Base-by-base conservation (phyloP, 148 eudicot species). In the Amaranthus hypochondriacus region DNA sequence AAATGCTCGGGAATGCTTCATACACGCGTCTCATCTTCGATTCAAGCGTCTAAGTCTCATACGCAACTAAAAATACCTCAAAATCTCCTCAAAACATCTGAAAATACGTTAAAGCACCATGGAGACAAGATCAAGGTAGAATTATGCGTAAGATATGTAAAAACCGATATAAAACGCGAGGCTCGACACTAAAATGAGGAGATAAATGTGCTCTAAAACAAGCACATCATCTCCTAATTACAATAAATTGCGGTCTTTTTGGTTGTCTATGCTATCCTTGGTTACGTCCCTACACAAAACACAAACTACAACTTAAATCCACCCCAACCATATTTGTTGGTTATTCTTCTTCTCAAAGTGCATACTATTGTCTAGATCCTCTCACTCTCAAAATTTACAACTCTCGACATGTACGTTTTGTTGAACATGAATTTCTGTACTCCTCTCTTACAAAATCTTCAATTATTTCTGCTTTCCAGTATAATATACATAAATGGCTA, bases 351-450 rank as follows among this genome's bases (percentile, higher is more conserved):
- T 21, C 75, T 2, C 70, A 77, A 54, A 46, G 51, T 7, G 75
- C 75, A 0, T 77, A 71, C 9, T 7, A 12, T 5, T 71, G 74
- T 10, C 49, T 61, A 42, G 75, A 77, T 53, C 75, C 62, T 0
- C 0, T 4, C 3, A 52, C 74, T 4, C 15, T 61, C 46, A 50
- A 47, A 12, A 5, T 77, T 6, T 62, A 62, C 57, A 47, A 48
- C 2, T 61, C 79, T 0, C 59, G 75, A 0, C 75, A 77, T 14
- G 80, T 77, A 1, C 74, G 42, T 9, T 77, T 77, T 59, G 61
- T 60, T 8, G 69, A 50, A 39, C 6, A 39, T 43, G 49, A 58
- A 0, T 76, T 66, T 46, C 72, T 4, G 5, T 66, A 66, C 53
- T 15, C 50, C 50, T 2, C 9, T 8, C 69, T 28, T n/a, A 15